Percentiles rank a stretch among this genome's conserved stretches.
These are phyloP conservation scores for Tolypocladium album DNA, from an alignment of 2,329 filamentous ascomycete genomes.

Conservation along the genomic window DNA sequence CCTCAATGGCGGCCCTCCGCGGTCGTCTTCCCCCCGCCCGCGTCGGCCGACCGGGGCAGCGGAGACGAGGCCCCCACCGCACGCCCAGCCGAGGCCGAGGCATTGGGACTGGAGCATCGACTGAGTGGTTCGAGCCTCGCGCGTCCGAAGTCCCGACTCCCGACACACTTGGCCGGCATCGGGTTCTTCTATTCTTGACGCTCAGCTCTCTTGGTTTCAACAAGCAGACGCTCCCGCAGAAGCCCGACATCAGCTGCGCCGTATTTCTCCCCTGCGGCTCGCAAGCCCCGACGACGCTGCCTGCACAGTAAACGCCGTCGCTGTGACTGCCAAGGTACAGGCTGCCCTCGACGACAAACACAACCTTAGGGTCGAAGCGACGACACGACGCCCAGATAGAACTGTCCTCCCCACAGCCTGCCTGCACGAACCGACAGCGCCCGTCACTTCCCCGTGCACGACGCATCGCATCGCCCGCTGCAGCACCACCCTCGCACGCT, in stretches of 20 bases:
- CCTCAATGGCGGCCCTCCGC: not conserved
- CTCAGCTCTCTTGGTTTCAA: too few species aligned
- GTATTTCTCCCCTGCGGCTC: not conserved
- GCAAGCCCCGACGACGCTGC: not conserved
- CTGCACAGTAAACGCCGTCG: not conserved
- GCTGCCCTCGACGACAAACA: too few species aligned
- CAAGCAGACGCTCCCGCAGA: not conserved
- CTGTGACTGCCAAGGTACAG: not conserved
- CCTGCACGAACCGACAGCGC: not conserved
- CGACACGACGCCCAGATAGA: not conserved
- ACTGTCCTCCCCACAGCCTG: not conserved
- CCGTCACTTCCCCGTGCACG: not conserved
- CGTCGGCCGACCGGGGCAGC: constrained; percentile 1
- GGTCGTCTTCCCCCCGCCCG: not conserved
- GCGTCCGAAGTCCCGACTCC: not conserved
- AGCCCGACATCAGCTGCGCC: not conserved
- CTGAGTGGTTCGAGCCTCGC: not conserved
- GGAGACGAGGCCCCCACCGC: not conserved
- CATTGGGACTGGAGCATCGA: too few species aligned
- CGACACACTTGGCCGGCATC: too few species aligned
- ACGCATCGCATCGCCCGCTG: not conserved
- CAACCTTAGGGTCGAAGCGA: not conserved
- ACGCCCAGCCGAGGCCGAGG: constrained; percentile 4
- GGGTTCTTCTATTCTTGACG: not conserved
- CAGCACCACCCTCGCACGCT: not conserved